These are phyloP conservation scores for Scedosporium minutisporum DNA, from an alignment of 2,329 filamentous ascomycete species.

Conservation along the genomic window DNA sequence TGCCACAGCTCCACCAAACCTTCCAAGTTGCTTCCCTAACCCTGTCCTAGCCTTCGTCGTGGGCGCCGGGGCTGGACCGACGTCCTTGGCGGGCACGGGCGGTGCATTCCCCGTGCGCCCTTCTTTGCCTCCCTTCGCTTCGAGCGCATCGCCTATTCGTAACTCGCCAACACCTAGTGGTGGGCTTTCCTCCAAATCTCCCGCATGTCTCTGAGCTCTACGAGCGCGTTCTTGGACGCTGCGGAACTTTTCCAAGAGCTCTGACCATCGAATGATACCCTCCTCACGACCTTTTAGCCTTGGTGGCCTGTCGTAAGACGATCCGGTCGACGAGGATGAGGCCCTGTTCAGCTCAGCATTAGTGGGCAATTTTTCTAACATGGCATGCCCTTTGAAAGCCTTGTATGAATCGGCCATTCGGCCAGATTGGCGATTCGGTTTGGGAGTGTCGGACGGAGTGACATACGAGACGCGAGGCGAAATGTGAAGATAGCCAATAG, in stretches of 20 bases:
- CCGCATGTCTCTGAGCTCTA: conserved; percentile 52
- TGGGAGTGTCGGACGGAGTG: conserved; percentile 11
- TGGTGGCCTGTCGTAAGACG: conserved; percentile 62
- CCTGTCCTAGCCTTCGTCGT: conserved; percentile 48
- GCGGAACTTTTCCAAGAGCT: conserved; percentile 90
- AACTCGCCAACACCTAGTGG: conserved; percentile 33
- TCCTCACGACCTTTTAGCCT: conserved; percentile 77
- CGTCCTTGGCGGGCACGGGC: conserved; percentile 40
- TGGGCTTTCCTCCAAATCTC: conserved; percentile 39
- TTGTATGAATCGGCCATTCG: too few species aligned
- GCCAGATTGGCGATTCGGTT: neutral
- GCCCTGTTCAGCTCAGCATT: conserved; percentile 9
- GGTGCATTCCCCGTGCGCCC: conserved; percentile 22
- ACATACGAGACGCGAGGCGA: conserved; percentile 33
- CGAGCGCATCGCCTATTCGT: conserved; percentile 29
- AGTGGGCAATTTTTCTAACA: neutral
- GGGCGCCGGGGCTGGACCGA: conserved; percentile 29
- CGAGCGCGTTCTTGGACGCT: conserved; percentile 80
- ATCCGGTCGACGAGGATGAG: conserved; percentile 31
- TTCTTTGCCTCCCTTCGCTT: conserved; percentile 32
- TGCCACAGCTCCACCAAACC: conserved; percentile 61
- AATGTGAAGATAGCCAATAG: conserved; percentile 88
- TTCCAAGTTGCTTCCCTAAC: conserved; percentile 58
- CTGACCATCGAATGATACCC: conserved; percentile 77
- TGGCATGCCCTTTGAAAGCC: too few species aligned